Percentiles rank a stretch among this genome's conserved stretches.
Evolutionary conservation across 2,329 filamentous ascomycete genomes (phyloP).

Genomic region (Herpomyces periplanetae): DNA sequence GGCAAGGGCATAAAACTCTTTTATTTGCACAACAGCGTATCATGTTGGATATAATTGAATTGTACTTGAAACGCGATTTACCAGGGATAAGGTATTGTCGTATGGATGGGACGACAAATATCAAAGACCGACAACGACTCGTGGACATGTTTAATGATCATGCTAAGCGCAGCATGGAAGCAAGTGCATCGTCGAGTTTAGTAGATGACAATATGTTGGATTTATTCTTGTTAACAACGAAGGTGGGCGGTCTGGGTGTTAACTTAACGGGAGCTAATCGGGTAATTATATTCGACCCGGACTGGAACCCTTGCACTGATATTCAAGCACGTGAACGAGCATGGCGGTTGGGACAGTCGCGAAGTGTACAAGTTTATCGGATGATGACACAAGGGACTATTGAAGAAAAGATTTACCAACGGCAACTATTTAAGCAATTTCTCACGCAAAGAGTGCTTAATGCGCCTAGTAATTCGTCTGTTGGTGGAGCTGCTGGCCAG

Average conservation of each 20-base stretch:
- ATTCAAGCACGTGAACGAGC: slow-evolving; percentile 76
- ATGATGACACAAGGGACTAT: slow-evolving; percentile 96
- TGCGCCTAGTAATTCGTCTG: slow-evolving; percentile 75
- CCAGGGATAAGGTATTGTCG: slow-evolving; percentile 34
- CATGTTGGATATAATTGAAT: slow-evolving; percentile 77
- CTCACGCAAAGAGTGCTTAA: slow-evolving; percentile 80
- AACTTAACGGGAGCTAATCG: slow-evolving; percentile 80
- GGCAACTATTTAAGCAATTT: slow-evolving; percentile 95
- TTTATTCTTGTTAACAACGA: slow-evolving; percentile 72
- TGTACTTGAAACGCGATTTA: slow-evolving; percentile 26
- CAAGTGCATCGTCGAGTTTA: no score
- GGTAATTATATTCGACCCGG: slow-evolving; percentile 90
- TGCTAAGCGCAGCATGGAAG: no score
- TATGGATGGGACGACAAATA: slow-evolving; percentile 72
- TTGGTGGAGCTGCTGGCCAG: no score
- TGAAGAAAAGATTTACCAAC: slow-evolving; percentile 94
- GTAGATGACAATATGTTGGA: slow-evolving; percentile 32
- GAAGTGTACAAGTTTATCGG: slow-evolving; percentile 75
- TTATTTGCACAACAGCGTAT: slow-evolving; percentile 73
- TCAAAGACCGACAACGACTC: slow-evolving; percentile 51
- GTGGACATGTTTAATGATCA: slow-evolving; percentile 89
- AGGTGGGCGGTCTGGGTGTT: slow-evolving; percentile 66
- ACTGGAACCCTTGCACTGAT: slow-evolving; percentile 94
- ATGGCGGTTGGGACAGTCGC: slow-evolving; percentile 78
- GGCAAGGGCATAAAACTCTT: slow-evolving; percentile 65